phyloP scores from a whole-genome alignment of 768 basidiomycete species.

The Podaxis pistillaris region DNA sequence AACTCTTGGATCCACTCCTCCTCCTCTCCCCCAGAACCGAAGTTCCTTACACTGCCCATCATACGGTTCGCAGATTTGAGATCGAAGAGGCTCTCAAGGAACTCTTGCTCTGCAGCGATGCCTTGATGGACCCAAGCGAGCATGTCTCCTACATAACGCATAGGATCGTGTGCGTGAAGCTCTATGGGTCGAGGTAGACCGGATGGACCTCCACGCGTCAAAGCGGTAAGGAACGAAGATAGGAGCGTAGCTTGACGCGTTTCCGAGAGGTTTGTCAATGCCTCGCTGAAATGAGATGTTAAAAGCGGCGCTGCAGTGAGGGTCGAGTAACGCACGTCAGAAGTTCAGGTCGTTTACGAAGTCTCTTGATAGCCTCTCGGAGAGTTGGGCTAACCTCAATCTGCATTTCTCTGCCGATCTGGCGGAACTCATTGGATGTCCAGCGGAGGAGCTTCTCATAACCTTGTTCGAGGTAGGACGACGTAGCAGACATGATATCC shows the following conservation, averaged over 20 bases:
- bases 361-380: conserved; percentile 68
- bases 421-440: conserved; percentile 81
- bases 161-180: conserved; percentile 95
- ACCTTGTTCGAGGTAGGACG: conserved; percentile 80
- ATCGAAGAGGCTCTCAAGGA: conserved; percentile 84
- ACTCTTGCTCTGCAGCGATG: conserved; percentile 93
- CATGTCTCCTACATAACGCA: conserved; percentile 97
- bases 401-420: conserved; percentile 70
- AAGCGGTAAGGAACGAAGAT: conserved; percentile 78
- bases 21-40: conserved; percentile 52
- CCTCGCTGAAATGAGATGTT: conserved; percentile 45
- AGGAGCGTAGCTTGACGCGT: conserved; percentile 81
- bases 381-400: conserved; percentile 66
- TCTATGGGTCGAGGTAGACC: conserved; percentile 92
- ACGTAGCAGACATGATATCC: conserved; percentile 86
- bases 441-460: conserved; percentile 89
- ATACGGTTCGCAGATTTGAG: conserved; percentile 62
- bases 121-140: conserved; percentile 97
- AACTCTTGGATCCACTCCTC: conserved; percentile 79
- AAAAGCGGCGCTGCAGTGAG: neutral
- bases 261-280: conserved; percentile 71
- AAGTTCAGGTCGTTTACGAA: conserved; percentile 78
- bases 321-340: conserved; percentile 50
- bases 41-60: conserved; percentile 70
- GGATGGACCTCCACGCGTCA: conserved; percentile 85